A percentile compares a stretch with the other conserved stretches of the same genome.
These are phyloP conservation scores for Tillandsia leiboldiana DNA, from an alignment of 176 grass and related monocot species.

Conservation along the genomic window DNA sequence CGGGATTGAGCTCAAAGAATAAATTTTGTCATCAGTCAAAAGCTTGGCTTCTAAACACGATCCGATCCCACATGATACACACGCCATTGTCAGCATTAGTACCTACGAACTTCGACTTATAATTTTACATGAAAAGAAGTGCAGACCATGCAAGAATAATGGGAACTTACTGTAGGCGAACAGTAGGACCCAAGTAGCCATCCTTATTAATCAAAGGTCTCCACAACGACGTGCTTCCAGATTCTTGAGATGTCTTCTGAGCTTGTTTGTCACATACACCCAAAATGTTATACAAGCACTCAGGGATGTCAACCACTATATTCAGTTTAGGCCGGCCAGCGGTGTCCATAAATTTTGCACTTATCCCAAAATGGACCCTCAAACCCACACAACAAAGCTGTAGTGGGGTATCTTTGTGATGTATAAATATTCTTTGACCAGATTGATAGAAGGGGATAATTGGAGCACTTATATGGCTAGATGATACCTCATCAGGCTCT, in stretches of 20 bases:
- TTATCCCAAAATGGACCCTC: constrained; percentile 54
- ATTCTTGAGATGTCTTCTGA: constrained; percentile 38
- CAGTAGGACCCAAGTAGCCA: constrained; percentile 39
- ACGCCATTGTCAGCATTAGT: not conserved
- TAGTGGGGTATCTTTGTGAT: constrained; percentile 41
- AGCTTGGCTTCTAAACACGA: no score
- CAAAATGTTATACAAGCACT: constrained; percentile 53
- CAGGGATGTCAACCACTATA: constrained; percentile 54
- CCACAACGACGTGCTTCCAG: constrained; percentile 79
- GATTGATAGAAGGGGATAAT: constrained; percentile 34
- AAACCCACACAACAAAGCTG: constrained; percentile 46
- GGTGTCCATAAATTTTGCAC: constrained; percentile 55
- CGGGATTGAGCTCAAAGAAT: no score
- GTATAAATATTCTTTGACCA: constrained; percentile 31
- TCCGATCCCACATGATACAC: not conserved
- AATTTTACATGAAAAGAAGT: not conserved
- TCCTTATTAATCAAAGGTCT: constrained; percentile 59
- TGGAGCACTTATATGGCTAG: constrained; percentile 46
- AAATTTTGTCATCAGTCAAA: no score
- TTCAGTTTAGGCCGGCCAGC: constrained; percentile 64
- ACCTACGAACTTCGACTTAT: no score
- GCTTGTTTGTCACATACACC: constrained; percentile 62
- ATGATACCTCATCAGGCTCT: constrained; percentile 43
- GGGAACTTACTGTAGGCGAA: constrained; percentile 66
- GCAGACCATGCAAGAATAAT: not conserved